Evolutionary conservation across 306 rosid genomes (phyloP).

Genomic region (Calophaca sinica): DNA sequence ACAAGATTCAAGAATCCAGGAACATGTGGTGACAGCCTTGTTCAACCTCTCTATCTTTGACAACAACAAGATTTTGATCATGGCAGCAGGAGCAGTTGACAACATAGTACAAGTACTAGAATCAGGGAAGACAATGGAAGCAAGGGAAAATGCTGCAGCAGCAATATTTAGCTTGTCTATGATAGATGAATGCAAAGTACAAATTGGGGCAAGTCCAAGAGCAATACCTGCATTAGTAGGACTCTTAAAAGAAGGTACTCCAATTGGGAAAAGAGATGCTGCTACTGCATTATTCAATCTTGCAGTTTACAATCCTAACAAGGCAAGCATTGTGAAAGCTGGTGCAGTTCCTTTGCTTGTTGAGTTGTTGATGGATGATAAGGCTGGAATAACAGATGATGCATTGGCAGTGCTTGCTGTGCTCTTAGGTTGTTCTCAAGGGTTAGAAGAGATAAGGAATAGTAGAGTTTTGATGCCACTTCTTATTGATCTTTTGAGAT

Average conservation of each 20-base stretch:
- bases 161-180: slow-evolving; percentile 78
- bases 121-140: slow-evolving; percentile 81
- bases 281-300: slow-evolving; percentile 80
- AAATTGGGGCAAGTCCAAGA: slow-evolving; percentile 66
- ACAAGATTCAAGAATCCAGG: slow-evolving; percentile 85
- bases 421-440: slow-evolving; percentile 73
- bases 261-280: slow-evolving; percentile 86
- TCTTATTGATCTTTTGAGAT: slow-evolving; percentile 86
- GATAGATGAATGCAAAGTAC: slow-evolving; percentile 76
- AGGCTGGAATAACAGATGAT: slow-evolving; percentile 85
- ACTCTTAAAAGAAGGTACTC: slow-evolving; percentile 80
- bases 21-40: slow-evolving; percentile 82
- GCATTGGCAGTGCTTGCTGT: slow-evolving; percentile 72
- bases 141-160: slow-evolving; percentile 94
- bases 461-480: slow-evolving; percentile 70
- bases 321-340: slow-evolving; percentile 57
- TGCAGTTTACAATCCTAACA: slow-evolving; percentile 76
- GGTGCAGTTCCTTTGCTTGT: slow-evolving; percentile 73
- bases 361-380: slow-evolving; percentile 80
- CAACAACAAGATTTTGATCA: slow-evolving; percentile 82
- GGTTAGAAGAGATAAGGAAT: slow-evolving; percentile 73
- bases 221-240: slow-evolving; percentile 79
- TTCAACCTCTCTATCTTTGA: slow-evolving; percentile 85
- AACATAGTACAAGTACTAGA: slow-evolving; percentile 74
- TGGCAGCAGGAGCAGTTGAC: slow-evolving; percentile 88